Conservation (phyloP, 257 asterid genomes). For the Anisodus acutangulus region DNA sequence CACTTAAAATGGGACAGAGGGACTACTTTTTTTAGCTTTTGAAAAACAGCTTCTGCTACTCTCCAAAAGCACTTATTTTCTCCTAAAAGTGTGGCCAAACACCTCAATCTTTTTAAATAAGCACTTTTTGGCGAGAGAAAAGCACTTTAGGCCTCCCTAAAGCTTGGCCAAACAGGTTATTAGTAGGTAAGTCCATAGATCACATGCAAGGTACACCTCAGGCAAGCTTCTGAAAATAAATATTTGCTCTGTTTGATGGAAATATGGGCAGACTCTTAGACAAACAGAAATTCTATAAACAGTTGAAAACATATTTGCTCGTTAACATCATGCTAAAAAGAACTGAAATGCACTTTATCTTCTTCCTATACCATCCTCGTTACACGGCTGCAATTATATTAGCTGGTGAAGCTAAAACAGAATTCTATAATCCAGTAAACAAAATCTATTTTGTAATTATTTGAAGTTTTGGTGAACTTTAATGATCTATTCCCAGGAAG, state of each 20-base stretch:
- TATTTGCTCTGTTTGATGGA: neutral
- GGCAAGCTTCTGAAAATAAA: constrained; percentile 3
- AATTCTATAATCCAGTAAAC: neutral
- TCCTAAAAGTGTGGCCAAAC: too few relatives aligned
- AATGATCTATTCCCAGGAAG: neutral
- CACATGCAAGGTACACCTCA: constrained; percentile 25
- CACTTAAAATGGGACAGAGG: too few relatives aligned
- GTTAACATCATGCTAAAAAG: constrained; percentile 6
- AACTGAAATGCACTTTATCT: neutral
- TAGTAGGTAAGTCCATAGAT: too few relatives aligned
- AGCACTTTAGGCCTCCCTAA: too few relatives aligned
- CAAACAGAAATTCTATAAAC: neutral
- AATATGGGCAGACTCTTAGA: neutral
- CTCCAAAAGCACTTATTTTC: too few relatives aligned
- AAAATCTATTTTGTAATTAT: neutral
- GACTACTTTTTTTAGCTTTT: too few relatives aligned
- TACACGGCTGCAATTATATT: neutral
- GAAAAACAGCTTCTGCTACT: too few relatives aligned
- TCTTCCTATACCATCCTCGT: neutral
- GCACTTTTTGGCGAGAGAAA: too few relatives aligned
- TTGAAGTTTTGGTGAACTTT: neutral
- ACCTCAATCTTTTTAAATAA: too few relatives aligned
- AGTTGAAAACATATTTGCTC: neutral
- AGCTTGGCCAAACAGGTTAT: too few relatives aligned
- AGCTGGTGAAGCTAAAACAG: neutral